A percentile compares a stretch with the other conserved stretches of the same genome.
Evolutionary conservation across 2,329 filamentous ascomycete genomes (phyloP).

Genomic region (Fusarium sp.): DNA sequence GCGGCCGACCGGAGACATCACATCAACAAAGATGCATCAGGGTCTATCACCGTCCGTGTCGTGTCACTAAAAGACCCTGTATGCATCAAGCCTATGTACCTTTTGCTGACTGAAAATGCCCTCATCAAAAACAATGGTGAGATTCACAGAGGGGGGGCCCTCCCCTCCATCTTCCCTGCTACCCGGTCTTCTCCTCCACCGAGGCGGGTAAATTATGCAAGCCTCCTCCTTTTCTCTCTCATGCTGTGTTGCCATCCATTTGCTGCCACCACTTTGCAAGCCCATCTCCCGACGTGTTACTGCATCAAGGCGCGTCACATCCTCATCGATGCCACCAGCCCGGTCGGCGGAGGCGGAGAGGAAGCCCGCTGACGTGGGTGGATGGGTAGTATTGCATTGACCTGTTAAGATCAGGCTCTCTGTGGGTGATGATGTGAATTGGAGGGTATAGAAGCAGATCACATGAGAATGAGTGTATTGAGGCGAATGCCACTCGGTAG

Average conservation of each 20-base stretch:
- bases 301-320: slow-evolving; percentile 1
- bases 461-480: neutral
- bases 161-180: slow-evolving; percentile 25
- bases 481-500: neutral
- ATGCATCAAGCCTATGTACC: neutral
- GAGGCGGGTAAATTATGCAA: slow-evolving; percentile 30
- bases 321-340: neutral
- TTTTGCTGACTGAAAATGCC: neutral
- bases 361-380: neutral
- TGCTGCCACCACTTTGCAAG: neutral
- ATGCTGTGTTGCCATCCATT: neutral
- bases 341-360: neutral
- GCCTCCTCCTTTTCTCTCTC: slow-evolving; percentile 16
- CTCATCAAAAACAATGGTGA: neutral
- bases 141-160: neutral
- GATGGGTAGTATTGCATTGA: neutral
- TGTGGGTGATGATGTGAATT: neutral
- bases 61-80: neutral
- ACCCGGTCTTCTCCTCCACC: slow-evolving; percentile 30
- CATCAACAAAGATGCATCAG: neutral
- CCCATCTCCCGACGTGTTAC: slow-evolving; percentile 30
- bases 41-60: neutral
- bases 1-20: neutral
- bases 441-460: neutral
- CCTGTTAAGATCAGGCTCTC: neutral